These are phyloP conservation scores for Pseudocercospora crystallina DNA, from an alignment of 2,329 filamentous ascomycete genomes.

Conservation along the genomic window DNA sequence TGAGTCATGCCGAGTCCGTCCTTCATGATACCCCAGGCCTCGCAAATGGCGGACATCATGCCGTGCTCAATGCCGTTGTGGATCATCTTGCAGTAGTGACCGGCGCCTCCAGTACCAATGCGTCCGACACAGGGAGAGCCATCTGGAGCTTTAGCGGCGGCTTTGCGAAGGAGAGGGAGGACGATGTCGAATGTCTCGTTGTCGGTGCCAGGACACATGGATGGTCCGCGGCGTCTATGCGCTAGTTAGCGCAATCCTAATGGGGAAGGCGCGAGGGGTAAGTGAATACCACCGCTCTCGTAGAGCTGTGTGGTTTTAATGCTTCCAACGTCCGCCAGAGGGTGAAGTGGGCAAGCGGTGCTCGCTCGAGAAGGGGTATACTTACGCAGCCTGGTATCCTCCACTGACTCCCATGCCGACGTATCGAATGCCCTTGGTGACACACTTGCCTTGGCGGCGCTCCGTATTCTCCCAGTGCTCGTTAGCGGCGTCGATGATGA, in stretches of 20 bases:
- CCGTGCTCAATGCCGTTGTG: constrained; percentile 74
- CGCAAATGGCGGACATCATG: constrained; percentile 63
- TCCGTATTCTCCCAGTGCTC: constrained; percentile 67
- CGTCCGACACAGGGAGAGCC: constrained; percentile 61
- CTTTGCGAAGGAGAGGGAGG: constrained; percentile 60
- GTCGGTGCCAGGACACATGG: constrained; percentile 66
- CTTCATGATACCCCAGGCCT: constrained; percentile 65
- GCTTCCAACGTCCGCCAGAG: no score
- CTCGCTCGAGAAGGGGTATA: background rate
- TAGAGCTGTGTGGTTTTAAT: background rate
- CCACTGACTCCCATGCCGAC: constrained; percentile 69
- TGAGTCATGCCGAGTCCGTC: constrained; percentile 58
- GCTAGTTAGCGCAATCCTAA: no score
- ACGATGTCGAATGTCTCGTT: constrained; percentile 57
- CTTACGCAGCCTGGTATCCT: constrained; percentile 64
- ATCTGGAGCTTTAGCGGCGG: constrained; percentile 62
- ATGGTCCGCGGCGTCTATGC: constrained; percentile 56
- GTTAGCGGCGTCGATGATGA: constrained; percentile 69
- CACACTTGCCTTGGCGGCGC: constrained; percentile 56
- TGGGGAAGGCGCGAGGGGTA: background rate
- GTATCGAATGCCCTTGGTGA: constrained; percentile 60
- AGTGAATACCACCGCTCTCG: background rate
- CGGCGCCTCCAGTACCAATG: constrained; percentile 62
- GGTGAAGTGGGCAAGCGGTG: no score
- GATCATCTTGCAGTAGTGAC: constrained; percentile 75